Evolutionary conservation across 306 rosid species (phyloP), one percentile per base, ranked within the genome.

Genomic region (Argentina anserina): DNA sequence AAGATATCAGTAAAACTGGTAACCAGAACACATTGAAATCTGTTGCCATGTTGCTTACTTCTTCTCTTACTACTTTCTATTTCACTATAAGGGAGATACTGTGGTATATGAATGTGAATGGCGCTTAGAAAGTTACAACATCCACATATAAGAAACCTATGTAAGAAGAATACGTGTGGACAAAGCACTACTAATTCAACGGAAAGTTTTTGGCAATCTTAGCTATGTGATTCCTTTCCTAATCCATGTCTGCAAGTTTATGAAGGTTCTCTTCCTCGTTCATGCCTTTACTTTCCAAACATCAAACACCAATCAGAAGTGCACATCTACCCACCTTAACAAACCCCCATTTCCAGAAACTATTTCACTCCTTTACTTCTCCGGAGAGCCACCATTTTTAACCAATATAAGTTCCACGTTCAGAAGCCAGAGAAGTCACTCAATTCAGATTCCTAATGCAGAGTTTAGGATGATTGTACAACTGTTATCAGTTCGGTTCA

Each of bases 201-300:
- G 81, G n/a, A 79, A 81, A 14, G 76, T 69, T 70, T 53, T 64
- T 17, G 34, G 43, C 40, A 70, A 74, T 64, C 7, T 23, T 31
- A 41, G 36, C 40, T 20, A 47, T 71, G 56, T 34, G 71, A 86
- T 94, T 84, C 98, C 70, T 89, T 89, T 60, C 96, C 89, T 85
- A 46, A 40, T 70, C 85, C 84, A 70, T 61, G 6, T 37, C 37
- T 66, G 68, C 90, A 93, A 89, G 92, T 85, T 85, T 84, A 75
- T 65, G 53, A 36, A 50, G 82, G 81, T 85, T 90, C 91, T 77
- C 75, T 75, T 56, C 62, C 75, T 77, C 43, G n/a, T 40, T 13
- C 10, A 28, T 52, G 3, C 36, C 37, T 66, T 14, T 41, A 26
- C 68, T 33, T 23, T 50, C 8, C 29, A 29, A 41, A 41, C 31